These are phyloP conservation scores for Thelonectria olida DNA, from an alignment of 2,329 filamentous ascomycete species.

Conservation along the genomic window DNA sequence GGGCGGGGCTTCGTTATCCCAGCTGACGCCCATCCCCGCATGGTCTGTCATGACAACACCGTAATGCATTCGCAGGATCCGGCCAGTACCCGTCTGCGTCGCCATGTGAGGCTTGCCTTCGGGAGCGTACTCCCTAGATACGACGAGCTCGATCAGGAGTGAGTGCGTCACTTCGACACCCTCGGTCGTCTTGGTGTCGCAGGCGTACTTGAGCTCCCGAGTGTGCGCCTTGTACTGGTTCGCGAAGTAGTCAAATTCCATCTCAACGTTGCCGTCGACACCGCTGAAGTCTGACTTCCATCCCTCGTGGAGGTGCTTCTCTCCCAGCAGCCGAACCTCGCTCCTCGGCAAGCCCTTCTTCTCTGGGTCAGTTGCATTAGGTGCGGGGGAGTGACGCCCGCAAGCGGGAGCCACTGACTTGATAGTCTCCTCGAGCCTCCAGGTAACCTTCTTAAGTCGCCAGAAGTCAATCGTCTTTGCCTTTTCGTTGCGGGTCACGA, in stretches of 20 bases:
- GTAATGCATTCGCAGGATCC: slow-evolving; percentile 94
- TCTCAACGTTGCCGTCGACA: slow-evolving; percentile 71
- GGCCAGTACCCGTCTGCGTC: slow-evolving; percentile 88
- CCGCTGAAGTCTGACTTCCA: slow-evolving; percentile 81
- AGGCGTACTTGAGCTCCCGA: slow-evolving; percentile 70
- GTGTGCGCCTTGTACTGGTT: slow-evolving; percentile 54
- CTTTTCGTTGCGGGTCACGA: slow-evolving; percentile 75
- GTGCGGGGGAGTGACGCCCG: slow-evolving; percentile 71
- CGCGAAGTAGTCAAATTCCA: slow-evolving; percentile 76
- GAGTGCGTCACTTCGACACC: slow-evolving; percentile 85
- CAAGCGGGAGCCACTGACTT: slow-evolving; percentile 84
- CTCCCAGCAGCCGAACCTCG: slow-evolving; percentile 80
- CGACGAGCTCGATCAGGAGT: slow-evolving; percentile 91
- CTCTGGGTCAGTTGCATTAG: slow-evolving; percentile 50
- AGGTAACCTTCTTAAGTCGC: slow-evolving; percentile 90
- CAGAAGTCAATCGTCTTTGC: slow-evolving; percentile 80
- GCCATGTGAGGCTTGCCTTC: slow-evolving; percentile 73
- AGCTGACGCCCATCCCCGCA: slow-evolving; percentile 87
- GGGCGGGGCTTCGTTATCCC: slow-evolving; percentile 95
- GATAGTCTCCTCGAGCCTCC: slow-evolving; percentile 90
- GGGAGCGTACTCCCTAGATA: slow-evolving; percentile 87
- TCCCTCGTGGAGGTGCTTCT: slow-evolving; percentile 82
- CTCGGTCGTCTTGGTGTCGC: slow-evolving; percentile 78
- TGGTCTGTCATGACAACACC: slow-evolving; percentile 83
- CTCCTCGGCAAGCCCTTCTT: slow-evolving; percentile 77